Base-by-base conservation (phyloP, 2,329 filamentous ascomycete species). In the Calonectria leucothoes region DNA sequence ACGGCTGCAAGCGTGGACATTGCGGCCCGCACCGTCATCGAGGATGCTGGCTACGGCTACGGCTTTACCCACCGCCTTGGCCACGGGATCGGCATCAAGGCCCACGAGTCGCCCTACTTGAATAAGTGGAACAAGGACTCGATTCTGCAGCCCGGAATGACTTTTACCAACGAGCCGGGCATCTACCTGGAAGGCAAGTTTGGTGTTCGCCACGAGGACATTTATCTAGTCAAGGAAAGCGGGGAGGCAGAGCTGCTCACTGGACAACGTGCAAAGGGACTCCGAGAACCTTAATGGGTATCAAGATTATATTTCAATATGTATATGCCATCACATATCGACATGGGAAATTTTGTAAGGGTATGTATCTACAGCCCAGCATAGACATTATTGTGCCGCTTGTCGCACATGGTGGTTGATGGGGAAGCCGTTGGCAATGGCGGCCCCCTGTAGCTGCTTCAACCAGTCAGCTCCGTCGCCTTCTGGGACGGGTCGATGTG, bases 51-150 rank as follows among this genome's bases (percentile, higher is more conserved):
- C 0, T 93, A 93, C 72, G 90, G 89, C 0, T 83, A 87, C 25
- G 86, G 85, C 0, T 93, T 93, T 74, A 93, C 91, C 1, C 91
- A 93, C 76, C 87, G 91, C 1, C 84, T 93, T 1, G 91, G 91
- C 1, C 91, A 93, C 76, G 89, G 91, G 1, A 92, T 93, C 61
- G 91, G 91, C 0, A 92, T 93, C 79, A 93, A 93, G 82, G 91
- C 91, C 1, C 91, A 93, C 75, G 91, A 93, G 79, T 91, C 89
- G 35, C 91, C 91, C 0, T 93, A 93, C 75, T 82, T 93, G 37
- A 92, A 93, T 79, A 91, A 92, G 77, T 91, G 89, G 71, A 93
- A 93, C 76, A 84, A 83, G 3, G 82, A 79, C 2, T 83, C 85
- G 0, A 77, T 83, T 0, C 82, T 93, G 6, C 84, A 85, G 57